A percentile compares a stretch with the other conserved stretches of the same genome.
phyloP scores from a whole-genome alignment of 495 filamentous ascomycete species.

The Xylaria castorea region DNA sequence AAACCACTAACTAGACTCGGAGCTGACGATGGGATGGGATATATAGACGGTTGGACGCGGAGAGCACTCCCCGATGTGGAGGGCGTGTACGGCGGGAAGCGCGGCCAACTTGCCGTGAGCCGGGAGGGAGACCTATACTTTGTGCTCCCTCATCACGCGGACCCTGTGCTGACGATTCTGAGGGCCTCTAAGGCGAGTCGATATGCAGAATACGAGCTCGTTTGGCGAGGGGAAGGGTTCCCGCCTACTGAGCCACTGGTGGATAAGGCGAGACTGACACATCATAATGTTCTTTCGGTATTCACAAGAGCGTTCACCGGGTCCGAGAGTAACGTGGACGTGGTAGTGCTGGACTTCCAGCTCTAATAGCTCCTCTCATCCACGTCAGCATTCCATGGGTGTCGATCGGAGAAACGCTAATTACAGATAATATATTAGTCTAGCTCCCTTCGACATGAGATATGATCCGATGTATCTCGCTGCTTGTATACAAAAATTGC shows the following conservation, averaged over 20 bases:
- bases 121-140: constrained; percentile 45
- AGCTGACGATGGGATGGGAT: not conserved
- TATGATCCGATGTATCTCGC: constrained; percentile 2
- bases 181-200: constrained; percentile 36
- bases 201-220: constrained; percentile 41
- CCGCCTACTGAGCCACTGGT: constrained; percentile 48
- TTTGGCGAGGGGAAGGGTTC: constrained; percentile 43
- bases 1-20: not conserved
- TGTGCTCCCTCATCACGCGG: constrained; percentile 42
- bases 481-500: constrained; percentile 16
- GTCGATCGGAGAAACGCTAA: not conserved
- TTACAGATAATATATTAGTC: constrained; percentile 19
- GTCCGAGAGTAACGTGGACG: constrained; percentile 28
- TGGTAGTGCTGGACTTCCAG: constrained; percentile 49
- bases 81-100: constrained; percentile 40
- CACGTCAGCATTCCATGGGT: not conserved
- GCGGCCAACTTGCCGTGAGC: constrained; percentile 45
- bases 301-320: constrained; percentile 37
- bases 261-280: constrained; percentile 42
- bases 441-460: not conserved
- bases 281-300: constrained; percentile 48
- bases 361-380: constrained; percentile 23
- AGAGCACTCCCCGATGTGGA: constrained; percentile 37
- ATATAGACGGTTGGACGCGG: constrained; percentile 42
- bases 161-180: constrained; percentile 40